phyloP scores from a whole-genome alignment of 2,329 filamentous ascomycete species.

The Aspergillus quadricinctus region DNA sequence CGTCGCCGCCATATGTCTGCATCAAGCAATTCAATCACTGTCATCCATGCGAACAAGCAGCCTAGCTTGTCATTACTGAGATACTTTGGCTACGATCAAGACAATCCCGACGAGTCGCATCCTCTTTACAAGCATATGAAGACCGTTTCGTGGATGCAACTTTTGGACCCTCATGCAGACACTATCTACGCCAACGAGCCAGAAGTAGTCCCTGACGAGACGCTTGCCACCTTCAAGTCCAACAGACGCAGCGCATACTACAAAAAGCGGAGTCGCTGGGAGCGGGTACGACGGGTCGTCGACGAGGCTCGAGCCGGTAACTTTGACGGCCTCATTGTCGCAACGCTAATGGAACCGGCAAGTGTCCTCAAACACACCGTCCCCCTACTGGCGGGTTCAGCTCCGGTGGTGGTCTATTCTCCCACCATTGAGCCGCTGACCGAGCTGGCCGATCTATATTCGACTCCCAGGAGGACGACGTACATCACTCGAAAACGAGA shows the following conservation, averaged over 20 bases:
- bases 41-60: conserved; percentile 66
- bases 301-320: conserved; percentile 69
- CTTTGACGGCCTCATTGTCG: conserved; percentile 79
- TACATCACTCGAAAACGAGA: conserved; percentile 49
- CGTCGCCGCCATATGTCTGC: conserved; percentile 34
- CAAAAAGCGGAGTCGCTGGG: conserved; percentile 83
- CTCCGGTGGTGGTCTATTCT: conserved; percentile 80
- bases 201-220: conserved; percentile 53
- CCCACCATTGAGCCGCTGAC: conserved; percentile 75
- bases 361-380: conserved; percentile 71
- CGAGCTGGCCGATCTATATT: conserved; percentile 77
- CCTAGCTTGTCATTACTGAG: conserved; percentile 81
- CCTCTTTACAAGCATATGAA: conserved; percentile 79
- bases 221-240: conserved; percentile 68
- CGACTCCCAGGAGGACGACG: conserved; percentile 70
- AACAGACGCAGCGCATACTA: conserved; percentile 81
- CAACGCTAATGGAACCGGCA: conserved; percentile 74
- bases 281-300: conserved; percentile 65
- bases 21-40: conserved; percentile 55
- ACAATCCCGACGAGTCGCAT: conserved; percentile 61
- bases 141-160: conserved; percentile 85
- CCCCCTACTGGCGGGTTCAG: conserved; percentile 76
- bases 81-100: conserved; percentile 81
- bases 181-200: conserved; percentile 67
- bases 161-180: conserved; percentile 73